Evolutionary conservation across 257 asterid genomes (phyloP).

Genomic region (Nicotiana sylvestris): DNA sequence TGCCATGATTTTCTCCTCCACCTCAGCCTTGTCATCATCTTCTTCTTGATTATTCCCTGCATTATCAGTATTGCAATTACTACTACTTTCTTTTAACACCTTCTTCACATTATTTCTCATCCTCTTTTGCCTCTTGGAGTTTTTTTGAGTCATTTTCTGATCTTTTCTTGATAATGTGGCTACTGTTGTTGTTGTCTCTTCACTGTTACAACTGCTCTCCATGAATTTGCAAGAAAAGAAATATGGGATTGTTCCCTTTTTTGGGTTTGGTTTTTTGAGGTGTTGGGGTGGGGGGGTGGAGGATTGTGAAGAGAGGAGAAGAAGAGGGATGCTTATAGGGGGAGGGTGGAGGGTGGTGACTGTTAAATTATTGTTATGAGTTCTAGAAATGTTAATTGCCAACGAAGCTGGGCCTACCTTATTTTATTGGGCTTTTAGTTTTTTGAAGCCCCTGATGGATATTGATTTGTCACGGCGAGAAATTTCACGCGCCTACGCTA

Average conservation of each 20-base stretch:
- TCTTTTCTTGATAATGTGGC: constrained; percentile 25
- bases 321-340: neutral
- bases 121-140: neutral
- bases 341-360: constrained; percentile 14
- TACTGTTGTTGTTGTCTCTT: constrained; percentile 5
- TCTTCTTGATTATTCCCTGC: constrained; percentile 11
- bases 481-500: constrained; percentile 10
- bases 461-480: constrained; percentile 21
- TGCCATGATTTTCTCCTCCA: constrained; percentile 46
- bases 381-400: constrained; percentile 47
- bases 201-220: constrained; percentile 21
- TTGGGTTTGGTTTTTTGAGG: neutral
- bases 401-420: constrained; percentile 45
- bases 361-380: constrained; percentile 32
- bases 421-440: constrained; percentile 24
- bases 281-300: neutral
- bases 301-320: neutral
- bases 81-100: constrained; percentile 8
- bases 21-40: constrained; percentile 33
- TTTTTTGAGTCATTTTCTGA: neutral
- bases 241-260: neutral
- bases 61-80: constrained; percentile 7
- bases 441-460: constrained; percentile 22
- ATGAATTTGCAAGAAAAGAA: constrained; percentile 6
- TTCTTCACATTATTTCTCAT: neutral